phyloP scores from a whole-genome alignment of 352 stramenopile genomes.

The Phytophthora ramorum region DNA sequence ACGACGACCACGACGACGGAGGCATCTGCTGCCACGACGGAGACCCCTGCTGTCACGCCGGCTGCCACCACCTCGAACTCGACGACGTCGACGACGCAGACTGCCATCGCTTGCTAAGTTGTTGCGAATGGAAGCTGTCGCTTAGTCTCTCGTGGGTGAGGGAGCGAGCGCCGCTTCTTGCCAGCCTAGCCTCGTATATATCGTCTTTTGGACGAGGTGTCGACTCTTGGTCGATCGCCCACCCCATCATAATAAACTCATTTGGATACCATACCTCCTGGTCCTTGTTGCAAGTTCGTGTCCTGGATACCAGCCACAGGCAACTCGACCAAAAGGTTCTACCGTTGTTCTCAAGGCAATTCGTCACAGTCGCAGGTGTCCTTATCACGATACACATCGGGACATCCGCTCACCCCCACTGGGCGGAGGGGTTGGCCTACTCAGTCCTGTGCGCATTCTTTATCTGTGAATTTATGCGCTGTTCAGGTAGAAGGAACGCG shows the following conservation, averaged over 20 bases:
- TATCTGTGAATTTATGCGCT: too few relatives aligned
- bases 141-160: background rate
- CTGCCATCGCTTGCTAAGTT: conserved; percentile 24
- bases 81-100: conserved; percentile 15
- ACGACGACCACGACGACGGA: conserved; percentile 9
- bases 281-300: background rate
- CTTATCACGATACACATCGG: too few relatives aligned
- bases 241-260: background rate
- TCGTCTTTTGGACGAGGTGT: background rate
- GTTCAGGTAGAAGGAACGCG: too few relatives aligned
- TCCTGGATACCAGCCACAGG: too few relatives aligned
- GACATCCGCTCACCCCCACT: too few relatives aligned
- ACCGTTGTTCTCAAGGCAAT: too few relatives aligned
- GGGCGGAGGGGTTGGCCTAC: too few relatives aligned
- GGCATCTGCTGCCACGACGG: conserved; percentile 2
- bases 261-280: background rate
- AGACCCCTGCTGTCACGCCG: conserved; percentile 3
- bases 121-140: background rate
- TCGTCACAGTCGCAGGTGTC: too few relatives aligned
- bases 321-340: too few relatives aligned
- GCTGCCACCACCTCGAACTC: conserved; percentile 25
- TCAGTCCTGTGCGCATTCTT: too few relatives aligned
- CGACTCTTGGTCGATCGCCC: background rate
- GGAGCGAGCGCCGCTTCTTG: background rate
- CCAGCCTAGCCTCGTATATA: conserved; percentile 1